Percentiles rank a stretch among this genome's conserved stretches.
phyloP scores from a whole-genome alignment of 2,329 filamentous ascomycete species.

The Colletotrichum liriopes region DNA sequence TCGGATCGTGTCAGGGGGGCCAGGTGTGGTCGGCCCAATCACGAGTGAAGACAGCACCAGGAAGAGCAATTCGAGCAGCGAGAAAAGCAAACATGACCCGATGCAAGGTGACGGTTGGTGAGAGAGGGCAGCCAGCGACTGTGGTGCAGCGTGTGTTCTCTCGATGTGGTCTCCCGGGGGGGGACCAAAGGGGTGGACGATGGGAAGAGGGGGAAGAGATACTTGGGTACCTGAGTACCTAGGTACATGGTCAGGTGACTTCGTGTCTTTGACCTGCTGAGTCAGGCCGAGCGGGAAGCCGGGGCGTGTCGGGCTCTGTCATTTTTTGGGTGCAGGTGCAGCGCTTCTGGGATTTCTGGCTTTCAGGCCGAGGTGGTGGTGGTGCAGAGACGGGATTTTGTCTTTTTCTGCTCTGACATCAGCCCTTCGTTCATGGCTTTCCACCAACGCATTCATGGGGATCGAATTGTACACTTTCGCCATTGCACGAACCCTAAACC shows the following conservation, averaged over 20 bases:
- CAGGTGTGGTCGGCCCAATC: slow-evolving; percentile 11
- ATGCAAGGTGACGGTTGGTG: neutral
- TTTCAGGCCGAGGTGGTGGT: too few species aligned
- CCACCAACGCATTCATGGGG: too few species aligned
- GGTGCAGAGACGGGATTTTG: too few species aligned
- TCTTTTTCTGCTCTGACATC: too few species aligned
- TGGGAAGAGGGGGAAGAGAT: too few species aligned
- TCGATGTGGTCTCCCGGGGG: too few species aligned
- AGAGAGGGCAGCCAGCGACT: neutral
- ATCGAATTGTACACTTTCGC: too few species aligned
- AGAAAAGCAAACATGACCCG: slow-evolving; percentile 34
- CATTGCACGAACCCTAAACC: too few species aligned
- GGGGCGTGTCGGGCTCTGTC: slow-evolving; percentile 31
- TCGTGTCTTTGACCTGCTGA: slow-evolving; percentile 43
- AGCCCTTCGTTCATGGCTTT: too few species aligned
- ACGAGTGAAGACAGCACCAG: neutral
- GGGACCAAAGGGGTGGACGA: too few species aligned
- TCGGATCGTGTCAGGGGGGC: neutral
- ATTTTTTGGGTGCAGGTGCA: neutral
- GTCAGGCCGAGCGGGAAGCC: slow-evolving; percentile 34
- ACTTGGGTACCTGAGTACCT: neutral
- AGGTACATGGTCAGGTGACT: slow-evolving; percentile 23
- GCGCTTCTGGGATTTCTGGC: too few species aligned
- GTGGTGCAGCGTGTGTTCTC: too few species aligned
- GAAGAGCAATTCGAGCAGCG: slow-evolving; percentile 27